Percentiles rank a stretch among this genome's conserved stretches.
phyloP scores from a whole-genome alignment of 345 rosid genomes.

The Hibiscus tridactylites region DNA sequence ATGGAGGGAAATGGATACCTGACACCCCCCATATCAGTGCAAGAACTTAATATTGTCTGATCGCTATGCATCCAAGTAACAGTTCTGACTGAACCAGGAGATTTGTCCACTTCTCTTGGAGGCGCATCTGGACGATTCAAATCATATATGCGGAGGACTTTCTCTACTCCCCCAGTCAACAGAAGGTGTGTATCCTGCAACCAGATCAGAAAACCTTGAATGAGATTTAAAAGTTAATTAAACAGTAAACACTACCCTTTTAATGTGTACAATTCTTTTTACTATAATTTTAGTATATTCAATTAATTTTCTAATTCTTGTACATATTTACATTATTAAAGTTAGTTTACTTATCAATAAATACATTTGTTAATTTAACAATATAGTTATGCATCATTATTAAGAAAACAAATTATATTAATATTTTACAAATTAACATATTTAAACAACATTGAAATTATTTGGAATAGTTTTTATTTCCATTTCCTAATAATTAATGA shows the following conservation, averaged over 20 bases:
- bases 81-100: conserved; percentile 83
- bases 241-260: background rate
- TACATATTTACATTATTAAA: background rate
- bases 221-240: background rate
- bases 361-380: too few relatives aligned
- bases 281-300: too few relatives aligned
- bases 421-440: too few relatives aligned
- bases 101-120: conserved; percentile 80
- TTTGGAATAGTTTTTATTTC: too few relatives aligned
- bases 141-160: conserved; percentile 80
- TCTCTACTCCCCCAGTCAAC: conserved; percentile 95
- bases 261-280: background rate
- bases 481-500: background rate
- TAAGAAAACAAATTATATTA: too few relatives aligned
- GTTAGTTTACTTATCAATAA: background rate
- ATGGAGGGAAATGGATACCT: conserved; percentile 40
- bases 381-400: too few relatives aligned
- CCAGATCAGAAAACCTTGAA: background rate
- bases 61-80: conserved; percentile 96
- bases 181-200: conserved; percentile 75
- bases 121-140: conserved; percentile 79
- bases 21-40: conserved; percentile 85
- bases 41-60: conserved; percentile 88
- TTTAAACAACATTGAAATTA: too few relatives aligned
- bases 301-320: background rate